A percentile compares a stretch with the other conserved stretches of the same genome.
Evolutionary conservation across 495 filamentous ascomycete genomes (phyloP).

Genomic region (Cudoniella acicularis): DNA sequence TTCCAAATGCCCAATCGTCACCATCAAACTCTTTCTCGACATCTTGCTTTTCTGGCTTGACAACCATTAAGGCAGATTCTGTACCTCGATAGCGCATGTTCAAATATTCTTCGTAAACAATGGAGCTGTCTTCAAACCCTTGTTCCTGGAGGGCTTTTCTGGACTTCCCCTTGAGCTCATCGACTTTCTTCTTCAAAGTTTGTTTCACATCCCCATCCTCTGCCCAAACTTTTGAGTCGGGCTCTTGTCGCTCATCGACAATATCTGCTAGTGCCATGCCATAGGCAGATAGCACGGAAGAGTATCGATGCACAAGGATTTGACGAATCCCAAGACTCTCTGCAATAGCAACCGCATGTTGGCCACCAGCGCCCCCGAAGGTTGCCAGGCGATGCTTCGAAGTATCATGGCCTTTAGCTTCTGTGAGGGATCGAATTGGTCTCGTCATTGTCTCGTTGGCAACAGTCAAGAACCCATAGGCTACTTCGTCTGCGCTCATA

Average conservation of each 20-base stretch:
- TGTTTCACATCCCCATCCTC: constrained; percentile 50
- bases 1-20: constrained; percentile 73
- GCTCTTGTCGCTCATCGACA: constrained; percentile 88
- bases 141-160: constrained; percentile 61
- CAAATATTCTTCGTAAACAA: constrained; percentile 82
- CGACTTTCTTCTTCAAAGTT: constrained; percentile 52
- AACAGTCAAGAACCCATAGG: constrained; percentile 85
- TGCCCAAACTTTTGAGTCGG: constrained; percentile 76
- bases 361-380: constrained; percentile 93
- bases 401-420: constrained; percentile 90
- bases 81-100: constrained; percentile 89
- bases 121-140: constrained; percentile 67
- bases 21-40: constrained; percentile 53
- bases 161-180: constrained; percentile 66
- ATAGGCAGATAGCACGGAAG: constrained; percentile 91
- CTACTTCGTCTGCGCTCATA: constrained; percentile 85
- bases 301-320: constrained; percentile 88
- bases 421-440: constrained; percentile 87
- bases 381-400: constrained; percentile 84
- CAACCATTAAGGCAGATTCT: constrained; percentile 82
- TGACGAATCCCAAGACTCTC: constrained; percentile 81
- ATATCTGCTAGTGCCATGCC: constrained; percentile 97
- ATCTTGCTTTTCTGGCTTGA: constrained; percentile 58
- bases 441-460: constrained; percentile 96
- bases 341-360: constrained; percentile 95